Base-by-base conservation (phyloP, 306 rosid species). In the Gastrolobium villosum region DNA sequence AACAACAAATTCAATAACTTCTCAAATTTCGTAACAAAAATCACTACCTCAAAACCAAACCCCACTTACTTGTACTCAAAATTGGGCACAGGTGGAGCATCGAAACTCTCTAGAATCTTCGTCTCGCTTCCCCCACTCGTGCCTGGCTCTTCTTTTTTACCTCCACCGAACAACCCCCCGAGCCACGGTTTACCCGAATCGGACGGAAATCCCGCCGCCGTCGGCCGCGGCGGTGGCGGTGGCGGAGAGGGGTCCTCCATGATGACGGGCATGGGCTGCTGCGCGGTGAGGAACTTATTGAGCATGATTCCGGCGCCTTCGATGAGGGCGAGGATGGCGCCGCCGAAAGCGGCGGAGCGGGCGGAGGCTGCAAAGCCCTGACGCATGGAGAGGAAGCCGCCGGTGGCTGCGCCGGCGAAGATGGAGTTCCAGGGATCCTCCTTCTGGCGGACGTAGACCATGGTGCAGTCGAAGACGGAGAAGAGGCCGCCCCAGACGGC, bases 341-440 rank as follows among this genome's bases (percentile, higher is more conserved):
- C 96, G 4, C 97, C 97, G 13, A 89, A 78, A 0, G 75, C 75
- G 0, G 94, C 92, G 11, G 91, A 72, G 6, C 94, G 84, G 10
- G 89, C 87, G 0, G 94, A 75, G 14, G 96, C 83, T 5, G 57
- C 83, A 1, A 84, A 50, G 1, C 97, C 97, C 75, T 87, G 96
- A 0, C 96, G 96, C 92, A 93, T 83, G 82, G 88, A 83, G 28
- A 93, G 94, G 64, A 93, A 83, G 3, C 96, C 96, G 0, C 97
- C 97, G 7, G 97, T 93, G 55, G 97, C 96, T 7, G 96, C 92
- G 13, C 94, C 97, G 63, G 96, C 83, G 15, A 86, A 69, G 76
- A 93, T 89, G 8, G 97, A 90, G 79, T 93, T 93, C 96, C 94
- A 93, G 0, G 97, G 97, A 30, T 93, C 96, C 83, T 93, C 97